Percentiles rank a stretch among this genome's conserved stretches.
Evolutionary conservation across 352 stramenopile species (phyloP).

Genomic region (Plasmopara muralis): DNA sequence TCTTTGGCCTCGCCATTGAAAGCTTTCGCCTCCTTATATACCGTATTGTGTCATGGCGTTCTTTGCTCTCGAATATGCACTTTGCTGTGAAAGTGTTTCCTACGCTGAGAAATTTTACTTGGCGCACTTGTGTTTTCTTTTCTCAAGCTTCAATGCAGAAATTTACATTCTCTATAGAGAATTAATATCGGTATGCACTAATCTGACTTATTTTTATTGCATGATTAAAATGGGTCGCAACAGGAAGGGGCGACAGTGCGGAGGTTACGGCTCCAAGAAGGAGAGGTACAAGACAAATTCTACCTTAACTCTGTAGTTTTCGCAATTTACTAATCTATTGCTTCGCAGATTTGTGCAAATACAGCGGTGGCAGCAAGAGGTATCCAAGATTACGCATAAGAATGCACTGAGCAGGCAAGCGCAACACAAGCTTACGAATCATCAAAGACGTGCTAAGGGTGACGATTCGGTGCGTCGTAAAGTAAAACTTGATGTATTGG

Average conservation of each 20-base stretch:
- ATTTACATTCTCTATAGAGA: too few relatives aligned
- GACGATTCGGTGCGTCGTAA: constrained; percentile 47
- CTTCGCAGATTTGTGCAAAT: constrained; percentile 52
- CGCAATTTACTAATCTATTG: constrained; percentile 4
- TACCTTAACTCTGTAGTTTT: neutral
- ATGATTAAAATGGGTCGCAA: constrained; percentile 50
- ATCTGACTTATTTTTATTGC: too few relatives aligned
- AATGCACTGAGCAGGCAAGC: constrained; percentile 45
- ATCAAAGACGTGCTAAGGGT: constrained; percentile 34
- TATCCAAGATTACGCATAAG: constrained; percentile 37
- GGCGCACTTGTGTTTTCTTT: too few relatives aligned
- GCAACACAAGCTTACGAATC: constrained; percentile 30
- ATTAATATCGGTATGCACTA: too few relatives aligned
- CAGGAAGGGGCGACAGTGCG: constrained; percentile 62
- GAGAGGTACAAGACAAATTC: constrained; percentile 29
- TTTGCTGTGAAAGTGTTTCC: too few relatives aligned
- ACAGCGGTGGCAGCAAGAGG: constrained; percentile 53
- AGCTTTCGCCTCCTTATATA: too few relatives aligned
- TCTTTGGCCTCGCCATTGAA: too few relatives aligned
- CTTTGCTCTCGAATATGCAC: too few relatives aligned
- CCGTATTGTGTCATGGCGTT: too few relatives aligned
- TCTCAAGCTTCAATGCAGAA: too few relatives aligned
- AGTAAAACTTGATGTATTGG: constrained; percentile 61
- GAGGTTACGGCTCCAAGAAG: constrained; percentile 65
- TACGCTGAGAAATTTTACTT: too few relatives aligned